phyloP scores from a whole-genome alignment of 2,329 filamentous ascomycete genomes.

The Cadophora sp. region DNA sequence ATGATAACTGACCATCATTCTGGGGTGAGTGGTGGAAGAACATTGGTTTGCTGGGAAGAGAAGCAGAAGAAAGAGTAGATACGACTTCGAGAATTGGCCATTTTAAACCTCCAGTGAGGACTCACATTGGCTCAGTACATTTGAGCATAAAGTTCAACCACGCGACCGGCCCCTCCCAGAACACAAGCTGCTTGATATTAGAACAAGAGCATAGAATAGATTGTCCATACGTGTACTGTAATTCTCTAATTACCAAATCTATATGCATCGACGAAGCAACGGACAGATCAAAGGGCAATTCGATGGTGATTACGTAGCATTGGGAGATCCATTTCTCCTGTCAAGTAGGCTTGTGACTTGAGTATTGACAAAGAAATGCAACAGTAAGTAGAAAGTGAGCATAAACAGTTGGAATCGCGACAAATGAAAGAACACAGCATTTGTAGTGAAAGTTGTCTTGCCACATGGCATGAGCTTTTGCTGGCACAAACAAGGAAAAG shows the following conservation, averaged over 20 bases:
- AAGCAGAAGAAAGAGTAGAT: not conserved
- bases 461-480: constrained; percentile 9
- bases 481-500: constrained; percentile 5
- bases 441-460: not conserved
- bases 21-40: no score
- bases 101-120: not conserved
- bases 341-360: not conserved
- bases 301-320: not conserved
- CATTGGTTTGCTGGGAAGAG: not conserved
- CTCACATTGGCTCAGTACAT: not conserved
- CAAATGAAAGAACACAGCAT: not conserved
- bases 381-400: not conserved
- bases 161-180: no score
- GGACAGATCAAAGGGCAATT: not conserved
- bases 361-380: not conserved
- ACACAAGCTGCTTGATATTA: not conserved
- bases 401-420: not conserved
- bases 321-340: not conserved
- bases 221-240: not conserved
- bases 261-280: not conserved
- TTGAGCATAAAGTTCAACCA: not conserved
- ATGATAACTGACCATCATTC: no score
- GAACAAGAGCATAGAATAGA: not conserved
- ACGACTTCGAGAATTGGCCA: not conserved
- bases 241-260: not conserved